These are phyloP conservation scores for Cubamyces sp. DNA, from an alignment of 768 basidiomycete genomes.

Conservation along the genomic window DNA sequence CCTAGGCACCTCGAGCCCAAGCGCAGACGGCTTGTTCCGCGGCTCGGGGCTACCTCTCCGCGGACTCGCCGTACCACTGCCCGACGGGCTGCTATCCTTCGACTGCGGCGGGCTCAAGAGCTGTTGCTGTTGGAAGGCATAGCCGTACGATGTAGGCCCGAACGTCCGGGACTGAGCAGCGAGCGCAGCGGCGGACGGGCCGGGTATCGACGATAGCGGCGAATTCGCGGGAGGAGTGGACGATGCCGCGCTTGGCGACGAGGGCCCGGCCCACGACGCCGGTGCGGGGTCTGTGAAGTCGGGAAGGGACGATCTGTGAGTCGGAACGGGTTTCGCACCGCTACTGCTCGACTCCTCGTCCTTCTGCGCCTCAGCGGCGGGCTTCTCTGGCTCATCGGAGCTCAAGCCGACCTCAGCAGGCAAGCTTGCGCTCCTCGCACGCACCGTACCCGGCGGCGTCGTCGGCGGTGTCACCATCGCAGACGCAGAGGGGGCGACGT, in stretches of 20 bases:
- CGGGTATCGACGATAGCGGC: conserved; percentile 20
- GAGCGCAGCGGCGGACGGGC: conserved; percentile 19
- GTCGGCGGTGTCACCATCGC: conserved; percentile 34
- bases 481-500: conserved; percentile 46
- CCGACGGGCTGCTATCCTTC: conserved; percentile 22
- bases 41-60: conserved; percentile 22
- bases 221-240: conserved; percentile 13
- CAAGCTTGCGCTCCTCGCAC: conserved; percentile 23
- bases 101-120: conserved; percentile 32
- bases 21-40: conserved; percentile 5
- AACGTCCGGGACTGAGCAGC: conserved; percentile 16
- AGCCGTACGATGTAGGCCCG: conserved; percentile 17
- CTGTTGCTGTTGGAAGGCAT: conserved; percentile 18
- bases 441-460: conserved; percentile 30
- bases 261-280: conserved; percentile 7
- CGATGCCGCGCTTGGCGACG: conserved; percentile 12
- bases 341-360: conserved; percentile 1
- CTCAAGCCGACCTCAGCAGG: conserved; percentile 19
- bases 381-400: conserved; percentile 19
- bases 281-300: conserved; percentile 1
- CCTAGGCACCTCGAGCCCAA: conserved; percentile 7
- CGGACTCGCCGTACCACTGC: conserved; percentile 24
- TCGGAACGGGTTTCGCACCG: neutral
- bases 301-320: neutral
- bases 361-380: neutral